Conservation (phyloP, 148 eudicot genomes). For the Diospyros lotus region DNA sequence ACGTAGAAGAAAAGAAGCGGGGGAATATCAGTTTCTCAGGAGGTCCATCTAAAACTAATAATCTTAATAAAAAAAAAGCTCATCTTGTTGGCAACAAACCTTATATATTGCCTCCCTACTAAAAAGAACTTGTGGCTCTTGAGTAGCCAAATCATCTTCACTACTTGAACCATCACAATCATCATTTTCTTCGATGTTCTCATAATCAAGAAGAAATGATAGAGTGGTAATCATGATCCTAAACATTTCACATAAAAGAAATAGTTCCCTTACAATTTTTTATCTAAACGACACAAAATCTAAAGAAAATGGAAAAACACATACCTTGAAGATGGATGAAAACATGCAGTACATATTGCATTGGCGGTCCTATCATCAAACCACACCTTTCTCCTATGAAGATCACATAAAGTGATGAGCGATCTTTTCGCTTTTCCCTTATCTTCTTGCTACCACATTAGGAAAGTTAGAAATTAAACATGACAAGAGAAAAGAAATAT, state of each 20-base stretch:
- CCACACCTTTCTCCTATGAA: conserved; percentile 95
- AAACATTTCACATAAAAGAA: conserved; percentile 16
- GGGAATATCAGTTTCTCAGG: not conserved
- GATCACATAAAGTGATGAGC: conserved; percentile 70
- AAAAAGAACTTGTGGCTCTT: conserved; percentile 58
- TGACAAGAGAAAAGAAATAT: conserved; percentile 1
- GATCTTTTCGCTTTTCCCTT: conserved; percentile 80
- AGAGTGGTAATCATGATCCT: conserved; percentile 93
- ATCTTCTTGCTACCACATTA: conserved; percentile 61
- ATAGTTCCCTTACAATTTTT: not conserved
- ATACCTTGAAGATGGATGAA: conserved; percentile 79
- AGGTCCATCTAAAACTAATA: not conserved
- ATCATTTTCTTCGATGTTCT: conserved; percentile 72
- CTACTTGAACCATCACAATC: conserved; percentile 83
- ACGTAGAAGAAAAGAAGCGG: too few species aligned
- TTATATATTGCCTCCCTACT: conserved; percentile 81
- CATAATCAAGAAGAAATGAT: conserved; percentile 88
- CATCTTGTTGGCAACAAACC: conserved; percentile 34
- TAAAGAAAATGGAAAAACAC: conserved; percentile 10
- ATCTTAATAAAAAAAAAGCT: not conserved
- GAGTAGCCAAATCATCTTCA: conserved; percentile 64
- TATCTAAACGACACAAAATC: conserved; percentile 12
- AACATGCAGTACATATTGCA: conserved; percentile 82
- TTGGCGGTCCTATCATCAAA: conserved; percentile 88
- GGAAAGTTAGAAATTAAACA: not conserved